Conservation (phyloP, 1,284 basidiomycete genomes). For the Sporisorium sorghi region DNA sequence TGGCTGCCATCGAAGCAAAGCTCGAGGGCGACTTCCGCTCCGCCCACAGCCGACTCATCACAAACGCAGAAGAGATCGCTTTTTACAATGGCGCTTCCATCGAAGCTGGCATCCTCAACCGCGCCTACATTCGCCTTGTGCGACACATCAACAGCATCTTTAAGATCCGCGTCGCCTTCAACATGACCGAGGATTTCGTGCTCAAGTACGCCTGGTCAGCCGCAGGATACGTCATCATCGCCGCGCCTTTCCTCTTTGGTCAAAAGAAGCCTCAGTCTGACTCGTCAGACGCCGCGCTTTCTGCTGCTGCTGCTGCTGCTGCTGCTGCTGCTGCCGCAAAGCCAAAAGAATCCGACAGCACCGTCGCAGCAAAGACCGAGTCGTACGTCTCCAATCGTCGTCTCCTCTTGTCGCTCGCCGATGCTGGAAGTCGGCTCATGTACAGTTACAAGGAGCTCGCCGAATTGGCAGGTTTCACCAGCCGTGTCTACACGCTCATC, state of each 20-base stretch:
- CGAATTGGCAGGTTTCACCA: constrained; percentile 90
- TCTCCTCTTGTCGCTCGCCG: constrained; percentile 88
- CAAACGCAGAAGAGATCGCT: constrained; percentile 93
- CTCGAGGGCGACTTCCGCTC: constrained; percentile 87
- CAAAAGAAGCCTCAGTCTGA: constrained; percentile 38
- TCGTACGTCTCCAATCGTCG: constrained; percentile 88
- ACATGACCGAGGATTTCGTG: constrained; percentile 68
- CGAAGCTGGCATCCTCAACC: constrained; percentile 84
- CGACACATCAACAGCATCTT: constrained; percentile 92
- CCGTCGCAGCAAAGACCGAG: constrained; percentile 76
- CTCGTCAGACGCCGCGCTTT: constrained; percentile 70
- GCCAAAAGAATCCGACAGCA: constrained; percentile 21
- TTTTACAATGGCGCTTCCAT: constrained; percentile 91
- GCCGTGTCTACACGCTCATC: constrained; percentile 86
- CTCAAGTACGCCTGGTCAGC: constrained; percentile 69
- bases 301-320: neutral
- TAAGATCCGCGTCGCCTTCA: constrained; percentile 75
- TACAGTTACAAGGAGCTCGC: constrained; percentile 86
- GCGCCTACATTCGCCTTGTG: constrained; percentile 83
- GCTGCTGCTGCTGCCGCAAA: constrained; percentile 64
- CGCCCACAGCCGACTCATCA: constrained; percentile 86
- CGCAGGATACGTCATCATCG: constrained; percentile 68
- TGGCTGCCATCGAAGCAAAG: constrained; percentile 88
- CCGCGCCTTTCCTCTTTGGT: constrained; percentile 64
- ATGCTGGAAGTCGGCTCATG: constrained; percentile 92